Evolutionary conservation across 352 stramenopile species (phyloP), one percentile per base, ranked within the genome.

Genomic region (Aphanomyces invadans): DNA sequence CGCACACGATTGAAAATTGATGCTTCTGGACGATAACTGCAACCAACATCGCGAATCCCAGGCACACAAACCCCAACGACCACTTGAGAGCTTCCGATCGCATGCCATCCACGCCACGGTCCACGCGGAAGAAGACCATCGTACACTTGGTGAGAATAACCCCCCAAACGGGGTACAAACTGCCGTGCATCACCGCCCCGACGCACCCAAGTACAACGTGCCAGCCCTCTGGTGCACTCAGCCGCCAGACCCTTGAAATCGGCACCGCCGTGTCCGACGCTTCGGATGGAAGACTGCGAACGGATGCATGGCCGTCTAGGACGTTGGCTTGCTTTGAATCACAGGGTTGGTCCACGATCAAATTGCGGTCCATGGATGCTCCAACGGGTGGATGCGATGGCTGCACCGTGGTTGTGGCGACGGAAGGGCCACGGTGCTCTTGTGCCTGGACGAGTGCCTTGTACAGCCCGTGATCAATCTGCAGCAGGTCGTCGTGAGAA

Each of bases 171-270:
- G 60, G 60, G 49, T 61, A 67, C 17, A 67, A 42, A 25, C 38
- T 44, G 42, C 60, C 60, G 26, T 67, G 44, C 19, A 67, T 17
- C 11, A 67, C 7, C 21, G 60, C 60, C 23, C 60, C 60, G 10
- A 67, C 19, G 25, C 44, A 45, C 19, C 60, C 60, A 45, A 62
- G 21, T 10, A 63, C 21, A 4, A 52, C 15, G 5, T 63, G 32
- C 23, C 23, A 26, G 3, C 15, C 78, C 45, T 83, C 76, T 0
- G 74, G 75, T 7, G 74, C 26, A 9, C 73, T 79, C 72, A 83
- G 70, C 38, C 71, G 74, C 77, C 73, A 83, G 9, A 85, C 67
- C 28, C 74, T 73, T 56, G 42, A 53, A 69, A 81, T 76, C 1
- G 65, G 62, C n/a, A 69, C 31, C 17, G 36, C 31, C 21, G 39